Percentiles rank a stretch among this genome's conserved stretches.
Conservation (phyloP, 129 eudicot genomes). For the Flaveria sonorensis region DNA sequence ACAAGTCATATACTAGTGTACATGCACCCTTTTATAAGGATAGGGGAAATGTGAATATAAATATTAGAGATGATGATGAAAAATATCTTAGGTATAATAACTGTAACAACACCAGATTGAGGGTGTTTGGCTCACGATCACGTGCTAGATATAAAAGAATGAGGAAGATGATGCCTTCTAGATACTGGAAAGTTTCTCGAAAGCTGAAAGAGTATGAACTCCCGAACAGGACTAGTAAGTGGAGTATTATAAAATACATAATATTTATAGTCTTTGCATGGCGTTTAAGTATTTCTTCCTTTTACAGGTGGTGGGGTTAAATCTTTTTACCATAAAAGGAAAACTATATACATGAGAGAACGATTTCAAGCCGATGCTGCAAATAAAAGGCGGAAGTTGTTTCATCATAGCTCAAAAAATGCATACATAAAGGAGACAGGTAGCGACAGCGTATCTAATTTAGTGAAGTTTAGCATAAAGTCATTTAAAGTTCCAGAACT, state of each 20-base stretch:
- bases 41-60: slow-evolving; percentile 63
- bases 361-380: slow-evolving; percentile 54
- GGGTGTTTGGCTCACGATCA: slow-evolving; percentile 65
- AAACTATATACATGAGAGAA: slow-evolving; percentile 49
- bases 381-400: slow-evolving; percentile 63
- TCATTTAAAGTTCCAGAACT: slow-evolving; percentile 94
- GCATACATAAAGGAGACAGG: slow-evolving; percentile 51
- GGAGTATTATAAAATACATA: background rate
- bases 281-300: background rate
- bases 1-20: slow-evolving; percentile 61
- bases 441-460: slow-evolving; percentile 22
- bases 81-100: slow-evolving; percentile 60
- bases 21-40: slow-evolving; percentile 63
- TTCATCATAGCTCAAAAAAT: slow-evolving; percentile 42
- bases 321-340: slow-evolving; percentile 59
- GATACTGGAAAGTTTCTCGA: slow-evolving; percentile 72
- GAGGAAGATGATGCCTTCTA: slow-evolving; percentile 76
- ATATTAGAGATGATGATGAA: slow-evolving; percentile 92
- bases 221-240: slow-evolving; percentile 52
- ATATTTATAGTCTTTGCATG: background rate
- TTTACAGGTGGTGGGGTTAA: slow-evolving; percentile 58
- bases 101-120: slow-evolving; percentile 48
- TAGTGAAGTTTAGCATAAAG: slow-evolving; percentile 92
- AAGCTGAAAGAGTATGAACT: slow-evolving; percentile 56
- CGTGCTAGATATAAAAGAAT: slow-evolving; percentile 60